phyloP scores from a whole-genome alignment of 1,284 basidiomycete genomes.

The Cutaneotrichosporon sp. region DNA sequence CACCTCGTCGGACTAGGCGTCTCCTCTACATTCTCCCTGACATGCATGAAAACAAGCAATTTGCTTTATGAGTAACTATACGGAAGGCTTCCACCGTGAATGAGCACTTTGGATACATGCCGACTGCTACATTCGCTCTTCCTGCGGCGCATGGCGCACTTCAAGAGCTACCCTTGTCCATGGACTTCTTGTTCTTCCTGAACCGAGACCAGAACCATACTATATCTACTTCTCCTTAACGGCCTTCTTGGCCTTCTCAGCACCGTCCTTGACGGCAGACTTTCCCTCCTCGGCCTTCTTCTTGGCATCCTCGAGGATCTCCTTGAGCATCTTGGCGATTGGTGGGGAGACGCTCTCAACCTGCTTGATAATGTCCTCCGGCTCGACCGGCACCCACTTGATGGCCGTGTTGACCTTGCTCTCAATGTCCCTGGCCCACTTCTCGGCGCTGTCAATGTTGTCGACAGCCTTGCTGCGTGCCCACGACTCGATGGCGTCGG shows the following conservation, averaged over 20 bases:
- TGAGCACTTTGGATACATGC: too few relatives aligned
- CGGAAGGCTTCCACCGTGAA: too few relatives aligned
- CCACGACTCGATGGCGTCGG: conserved; percentile 39
- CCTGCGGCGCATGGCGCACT: too few relatives aligned
- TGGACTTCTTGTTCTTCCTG: too few relatives aligned
- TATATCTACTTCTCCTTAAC: background rate
- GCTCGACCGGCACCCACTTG: conserved; percentile 37
- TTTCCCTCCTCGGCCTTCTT: conserved; percentile 9
- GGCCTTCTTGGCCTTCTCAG: conserved; percentile 28
- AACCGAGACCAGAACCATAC: too few relatives aligned
- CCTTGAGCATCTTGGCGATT: conserved; percentile 38
- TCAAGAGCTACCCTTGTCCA: too few relatives aligned
- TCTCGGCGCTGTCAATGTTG: conserved; percentile 37
- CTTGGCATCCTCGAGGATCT: conserved; percentile 37
- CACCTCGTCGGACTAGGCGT: too few relatives aligned
- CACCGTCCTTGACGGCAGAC: conserved; percentile 22
- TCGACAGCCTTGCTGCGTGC: conserved; percentile 37
- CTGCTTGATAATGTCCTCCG: conserved; percentile 38
- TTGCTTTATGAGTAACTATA: too few relatives aligned
- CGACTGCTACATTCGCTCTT: too few relatives aligned
- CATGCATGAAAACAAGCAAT: too few relatives aligned
- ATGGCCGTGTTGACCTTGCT: conserved; percentile 28
- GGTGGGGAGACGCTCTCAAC: conserved; percentile 39
- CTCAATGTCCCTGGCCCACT: conserved; percentile 35
- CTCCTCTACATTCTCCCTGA: too few relatives aligned